Percentiles rank a stretch among this genome's conserved stretches.
Conservation (phyloP, 495 filamentous ascomycete species). For the Xylaria sp. region DNA sequence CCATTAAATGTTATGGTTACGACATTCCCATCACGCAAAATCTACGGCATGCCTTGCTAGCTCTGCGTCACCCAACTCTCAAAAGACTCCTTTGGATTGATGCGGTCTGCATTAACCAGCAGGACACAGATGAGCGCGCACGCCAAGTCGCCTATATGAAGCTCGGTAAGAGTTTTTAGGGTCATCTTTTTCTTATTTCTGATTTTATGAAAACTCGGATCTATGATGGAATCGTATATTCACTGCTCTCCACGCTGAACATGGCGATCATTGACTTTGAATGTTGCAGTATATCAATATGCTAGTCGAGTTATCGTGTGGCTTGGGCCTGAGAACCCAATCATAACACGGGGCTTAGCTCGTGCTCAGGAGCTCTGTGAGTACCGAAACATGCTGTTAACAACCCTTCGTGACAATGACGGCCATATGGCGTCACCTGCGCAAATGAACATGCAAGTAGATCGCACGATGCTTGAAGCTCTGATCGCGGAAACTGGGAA, state of each 20-base stretch:
- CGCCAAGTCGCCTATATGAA: constrained; percentile 20
- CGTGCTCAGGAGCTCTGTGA: constrained; percentile 19
- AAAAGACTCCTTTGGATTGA: constrained; percentile 5
- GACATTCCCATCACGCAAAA: constrained; percentile 21
- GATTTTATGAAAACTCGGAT: not conserved
- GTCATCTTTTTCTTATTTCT: not conserved
- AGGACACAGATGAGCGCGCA: constrained; percentile 10
- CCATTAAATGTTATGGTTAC: constrained; percentile 9
- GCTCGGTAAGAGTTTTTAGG: not conserved
- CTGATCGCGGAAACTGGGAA: constrained; percentile 12
- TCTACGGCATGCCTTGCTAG: constrained; percentile 16
- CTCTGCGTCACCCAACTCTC: constrained; percentile 18
- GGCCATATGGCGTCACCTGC: not conserved
- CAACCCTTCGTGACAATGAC: not conserved
- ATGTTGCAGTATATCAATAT: constrained; percentile 23
- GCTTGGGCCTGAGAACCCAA: constrained; percentile 17
- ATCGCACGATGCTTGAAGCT: constrained; percentile 15
- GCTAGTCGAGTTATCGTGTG: constrained; percentile 25
- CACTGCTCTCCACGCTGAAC: not conserved
- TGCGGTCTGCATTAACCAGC: constrained; percentile 10
- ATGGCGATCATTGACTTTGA: not conserved
- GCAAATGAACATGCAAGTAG: not conserved
- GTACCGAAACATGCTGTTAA: not conserved
- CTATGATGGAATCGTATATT: not conserved
- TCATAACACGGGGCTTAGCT: constrained; percentile 13